Evolutionary conservation across 257 asterid genomes (phyloP).

Genomic region (Solanum rostratum): DNA sequence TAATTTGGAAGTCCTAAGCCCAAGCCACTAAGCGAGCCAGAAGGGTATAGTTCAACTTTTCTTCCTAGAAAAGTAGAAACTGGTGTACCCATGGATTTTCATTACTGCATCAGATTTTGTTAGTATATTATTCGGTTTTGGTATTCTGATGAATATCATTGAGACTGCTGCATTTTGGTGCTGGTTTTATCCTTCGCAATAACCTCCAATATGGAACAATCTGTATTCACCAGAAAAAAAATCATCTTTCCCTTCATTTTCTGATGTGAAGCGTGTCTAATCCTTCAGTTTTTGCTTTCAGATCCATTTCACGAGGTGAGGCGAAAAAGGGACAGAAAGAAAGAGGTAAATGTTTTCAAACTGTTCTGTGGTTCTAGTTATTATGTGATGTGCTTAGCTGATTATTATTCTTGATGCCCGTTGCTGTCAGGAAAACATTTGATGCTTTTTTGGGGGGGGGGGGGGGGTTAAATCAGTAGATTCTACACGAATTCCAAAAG

Average conservation of each 20-base stretch:
- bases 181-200: neutral
- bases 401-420: neutral
- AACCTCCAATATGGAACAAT: neutral
- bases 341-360: constrained; percentile 41
- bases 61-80: neutral
- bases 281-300: constrained; percentile 14
- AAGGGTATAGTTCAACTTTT: neutral
- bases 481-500: neutral
- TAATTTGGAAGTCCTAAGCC: too few species aligned
- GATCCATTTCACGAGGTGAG: constrained; percentile 96
- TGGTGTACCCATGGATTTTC: neutral
- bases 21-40: too few species aligned
- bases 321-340: constrained; percentile 75
- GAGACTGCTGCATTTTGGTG: neutral
- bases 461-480: neutral
- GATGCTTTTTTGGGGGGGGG: neutral
- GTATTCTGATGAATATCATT: neutral
- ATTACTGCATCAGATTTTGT: neutral
- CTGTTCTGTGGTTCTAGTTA: neutral
- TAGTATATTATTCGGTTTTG: neutral
- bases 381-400: neutral
- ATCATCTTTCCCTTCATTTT: neutral
- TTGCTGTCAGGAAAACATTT: neutral
- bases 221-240: neutral
- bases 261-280: neutral